Conservation (phyloP, 495 filamentous ascomycete species). For the Niebla homalea region DNA sequence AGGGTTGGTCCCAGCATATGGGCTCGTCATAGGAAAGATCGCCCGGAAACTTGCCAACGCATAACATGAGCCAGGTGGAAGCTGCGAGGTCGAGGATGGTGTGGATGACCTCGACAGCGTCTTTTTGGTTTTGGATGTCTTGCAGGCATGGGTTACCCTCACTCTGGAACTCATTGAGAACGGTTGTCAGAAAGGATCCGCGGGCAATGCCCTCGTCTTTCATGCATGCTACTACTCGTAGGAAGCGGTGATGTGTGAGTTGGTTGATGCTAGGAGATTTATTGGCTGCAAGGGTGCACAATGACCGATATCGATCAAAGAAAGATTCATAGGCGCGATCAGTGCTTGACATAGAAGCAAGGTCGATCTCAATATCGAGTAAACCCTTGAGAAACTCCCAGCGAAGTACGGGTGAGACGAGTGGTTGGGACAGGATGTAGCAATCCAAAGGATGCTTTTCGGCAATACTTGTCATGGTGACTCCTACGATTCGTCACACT, state of each 20-base stretch:
- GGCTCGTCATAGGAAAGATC: constrained; percentile 13
- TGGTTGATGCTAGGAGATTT: background rate
- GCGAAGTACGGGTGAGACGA: background rate
- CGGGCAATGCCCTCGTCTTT: background rate
- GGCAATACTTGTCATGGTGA: background rate
- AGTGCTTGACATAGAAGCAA: background rate
- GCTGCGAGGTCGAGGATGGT: constrained; percentile 5
- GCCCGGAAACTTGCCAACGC: constrained; percentile 4
- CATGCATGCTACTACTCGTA: background rate
- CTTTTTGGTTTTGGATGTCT: background rate
- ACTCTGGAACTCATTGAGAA: too few relatives aligned
- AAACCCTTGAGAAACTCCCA: background rate
- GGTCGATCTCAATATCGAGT: background rate
- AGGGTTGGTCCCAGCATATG: background rate
- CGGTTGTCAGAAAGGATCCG: background rate
- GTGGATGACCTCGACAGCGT: background rate
- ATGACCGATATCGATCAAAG: constrained; percentile 4
- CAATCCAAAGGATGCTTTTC: constrained; percentile 1
- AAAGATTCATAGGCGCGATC: constrained; percentile 8
- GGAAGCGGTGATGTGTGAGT: constrained; percentile 4
- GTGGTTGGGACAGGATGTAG: background rate
- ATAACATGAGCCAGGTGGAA: constrained; percentile 9
- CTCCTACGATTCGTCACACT: too few relatives aligned
- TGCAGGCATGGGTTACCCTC: too few relatives aligned
- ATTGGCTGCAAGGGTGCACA: constrained; percentile 7